Percentiles rank a stretch among this genome's conserved stretches.
These are phyloP conservation scores for Aspergillus carlsbadensis DNA, from an alignment of 495 filamentous ascomycete species.

Conservation along the genomic window DNA sequence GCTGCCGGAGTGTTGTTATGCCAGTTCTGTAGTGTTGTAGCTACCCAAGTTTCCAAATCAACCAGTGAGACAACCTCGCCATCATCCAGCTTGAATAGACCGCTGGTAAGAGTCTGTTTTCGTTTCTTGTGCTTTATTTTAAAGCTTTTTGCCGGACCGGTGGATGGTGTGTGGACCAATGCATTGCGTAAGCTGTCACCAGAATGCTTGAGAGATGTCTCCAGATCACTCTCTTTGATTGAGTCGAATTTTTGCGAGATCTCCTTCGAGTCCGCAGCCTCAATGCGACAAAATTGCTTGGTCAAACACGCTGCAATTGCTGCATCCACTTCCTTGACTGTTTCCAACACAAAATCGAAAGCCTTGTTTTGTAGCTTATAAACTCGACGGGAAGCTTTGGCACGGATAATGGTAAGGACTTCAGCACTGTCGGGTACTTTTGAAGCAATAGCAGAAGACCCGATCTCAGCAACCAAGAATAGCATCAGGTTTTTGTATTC, in stretches of 20 bases:
- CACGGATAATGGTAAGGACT: conserved; percentile 37
- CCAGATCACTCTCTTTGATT: conserved; percentile 10
- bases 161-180: neutral
- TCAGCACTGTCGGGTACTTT: conserved; percentile 24
- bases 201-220: conserved; percentile 14
- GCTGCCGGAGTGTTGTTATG: conserved; percentile 13
- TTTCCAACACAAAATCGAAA: conserved; percentile 8
- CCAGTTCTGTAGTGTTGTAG: conserved; percentile 30
- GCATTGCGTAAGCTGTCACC: conserved; percentile 8
- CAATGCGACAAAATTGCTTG: neutral
- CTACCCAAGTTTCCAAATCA: conserved; percentile 43
- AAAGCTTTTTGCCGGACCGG: neutral
- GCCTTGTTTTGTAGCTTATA: conserved; percentile 36
- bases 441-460: conserved; percentile 31
- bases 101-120: neutral
- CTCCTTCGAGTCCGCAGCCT: neutral
- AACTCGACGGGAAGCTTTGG: conserved; percentile 47
- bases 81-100: conserved; percentile 13
- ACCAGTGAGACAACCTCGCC: conserved; percentile 14
- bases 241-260: neutral
- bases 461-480: conserved; percentile 32
- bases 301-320: conserved; percentile 1
- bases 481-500: conserved; percentile 56
- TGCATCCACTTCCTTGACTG: neutral
- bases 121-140: conserved; percentile 10